phyloP scores from a whole-genome alignment of 2,329 filamentous ascomycete species.

The Calcarisporium arbuscula region DNA sequence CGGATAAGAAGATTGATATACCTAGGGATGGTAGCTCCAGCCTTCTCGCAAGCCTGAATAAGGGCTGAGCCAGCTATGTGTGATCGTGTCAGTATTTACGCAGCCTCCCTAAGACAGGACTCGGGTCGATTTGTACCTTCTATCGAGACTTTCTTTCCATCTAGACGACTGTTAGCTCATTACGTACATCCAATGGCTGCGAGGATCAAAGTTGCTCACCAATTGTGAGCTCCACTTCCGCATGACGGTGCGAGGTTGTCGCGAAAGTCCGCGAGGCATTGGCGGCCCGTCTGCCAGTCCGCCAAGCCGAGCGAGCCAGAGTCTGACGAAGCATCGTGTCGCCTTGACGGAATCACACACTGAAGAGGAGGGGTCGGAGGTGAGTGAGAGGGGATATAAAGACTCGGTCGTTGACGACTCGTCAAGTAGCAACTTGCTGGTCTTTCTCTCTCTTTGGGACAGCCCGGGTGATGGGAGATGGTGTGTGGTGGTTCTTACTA shows the following conservation, averaged over 20 bases:
- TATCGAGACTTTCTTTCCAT: constrained; percentile 97
- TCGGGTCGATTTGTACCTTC: constrained; percentile 60
- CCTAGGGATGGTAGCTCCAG: constrained; percentile 82
- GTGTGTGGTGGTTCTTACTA: too few relatives aligned
- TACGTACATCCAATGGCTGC: constrained; percentile 22
- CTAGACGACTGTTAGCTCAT: constrained; percentile 41
- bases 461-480: constrained; percentile 28
- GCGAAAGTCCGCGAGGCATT: constrained; percentile 72
- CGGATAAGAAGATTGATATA: constrained; percentile 32
- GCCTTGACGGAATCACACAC: constrained; percentile 50
- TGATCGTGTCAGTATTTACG: constrained; percentile 30
- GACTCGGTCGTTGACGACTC: constrained; percentile 35
- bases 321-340: constrained; percentile 63
- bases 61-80: constrained; percentile 88
- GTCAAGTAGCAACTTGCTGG: constrained; percentile 30
- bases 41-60: constrained; percentile 99
- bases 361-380: too few relatives aligned
- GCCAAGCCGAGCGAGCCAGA: constrained; percentile 62
- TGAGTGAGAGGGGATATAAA: constrained; percentile 27
- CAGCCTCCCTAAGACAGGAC: constrained; percentile 9
- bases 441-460: too few relatives aligned
- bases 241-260: constrained; percentile 69
- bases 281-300: constrained; percentile 53
- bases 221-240: constrained; percentile 95
- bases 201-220: constrained; percentile 44